Percentiles rank a stretch among this genome's conserved stretches.
Conservation (phyloP, 176 grass and related monocot species). For the Carex littledalei region DNA sequence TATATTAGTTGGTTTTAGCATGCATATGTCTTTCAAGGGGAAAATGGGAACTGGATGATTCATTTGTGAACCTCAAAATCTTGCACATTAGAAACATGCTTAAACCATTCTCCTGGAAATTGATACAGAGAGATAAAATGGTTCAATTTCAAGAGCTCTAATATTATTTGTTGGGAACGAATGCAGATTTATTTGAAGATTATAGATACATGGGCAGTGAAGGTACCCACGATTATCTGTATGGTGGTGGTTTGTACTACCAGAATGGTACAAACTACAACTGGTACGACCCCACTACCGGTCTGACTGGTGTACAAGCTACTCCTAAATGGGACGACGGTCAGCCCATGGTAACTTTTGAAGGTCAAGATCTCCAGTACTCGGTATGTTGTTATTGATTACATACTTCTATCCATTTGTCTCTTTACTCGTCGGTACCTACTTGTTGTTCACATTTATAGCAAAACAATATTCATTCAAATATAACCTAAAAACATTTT, state of each 20-base stretch:
- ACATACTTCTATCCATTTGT: not conserved
- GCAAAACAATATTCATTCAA: not conserved
- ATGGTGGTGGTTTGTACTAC: conserved; percentile 5
- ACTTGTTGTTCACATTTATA: not conserved
- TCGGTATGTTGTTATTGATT: conserved; percentile 36
- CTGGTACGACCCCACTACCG: not conserved
- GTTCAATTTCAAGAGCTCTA: not conserved
- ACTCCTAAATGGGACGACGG: conserved; percentile 60
- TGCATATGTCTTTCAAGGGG: not conserved
- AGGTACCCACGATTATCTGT: conserved; percentile 10
- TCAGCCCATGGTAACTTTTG: conserved; percentile 45
- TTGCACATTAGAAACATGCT: not conserved
- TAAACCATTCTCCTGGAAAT: not conserved
- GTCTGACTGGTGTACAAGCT: conserved; percentile 39
- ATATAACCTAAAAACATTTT: not conserved
- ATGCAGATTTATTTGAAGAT: conserved; percentile 18
- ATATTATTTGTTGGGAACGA: not conserved
- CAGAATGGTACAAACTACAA: conserved; percentile 13
- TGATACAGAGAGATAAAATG: not conserved
- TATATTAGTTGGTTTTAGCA: not conserved
- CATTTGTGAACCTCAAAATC: not conserved
- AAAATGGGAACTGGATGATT: not conserved
- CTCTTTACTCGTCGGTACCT: not conserved
- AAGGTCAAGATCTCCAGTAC: conserved; percentile 65
- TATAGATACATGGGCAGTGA: conserved; percentile 19